Base-by-base conservation (phyloP, 495 filamentous ascomycete species). In the Annulohypoxylon maeteangense region DNA sequence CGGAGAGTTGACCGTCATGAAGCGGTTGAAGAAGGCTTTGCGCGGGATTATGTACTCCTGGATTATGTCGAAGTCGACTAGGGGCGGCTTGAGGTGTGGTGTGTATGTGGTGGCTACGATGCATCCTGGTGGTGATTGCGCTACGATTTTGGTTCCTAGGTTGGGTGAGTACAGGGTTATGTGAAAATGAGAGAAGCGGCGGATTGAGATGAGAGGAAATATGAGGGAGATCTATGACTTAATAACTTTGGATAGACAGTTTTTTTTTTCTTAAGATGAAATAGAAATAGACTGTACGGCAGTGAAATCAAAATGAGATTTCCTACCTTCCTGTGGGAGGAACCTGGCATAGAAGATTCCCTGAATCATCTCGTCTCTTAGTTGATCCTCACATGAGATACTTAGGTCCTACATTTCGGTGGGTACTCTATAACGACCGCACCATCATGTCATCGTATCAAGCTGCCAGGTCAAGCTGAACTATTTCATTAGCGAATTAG, bases 301-400 rank as follows among this genome's bases (percentile, higher is more conserved):
- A 4, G 4, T 40, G 1, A n/a, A n/a, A 40, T 40, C 2, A 40
- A 14, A 40, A 14, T 36, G 36, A n/a, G 36, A n/a, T 14, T 4
- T 60, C 74, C 69, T 82, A 93, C 94, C 94, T 87, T 97, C 90
- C 70, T 92, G 86, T 11, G 92, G 90, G 74, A 98, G 92, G 82
- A 99, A 99, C 64, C 91, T 90, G 67, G 92, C 92, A 80, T 94
- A 98, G 83, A 98, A 99, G 65, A 98, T 97, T 64, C 93, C 92
- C 73, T 94, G 92, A 80, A 98, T 97, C 93, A 92, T 93, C 20
- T 62, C 68, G 53, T 62, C 65, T 50, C 22, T 55, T 4, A 29
- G 25, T 23, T n/a, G 1, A 45, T 57, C 27, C 40, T 59, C 53
- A 58, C 22, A 2, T 51, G 25, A 50, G 22, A 61, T 32, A n/a